A percentile compares a stretch with the other conserved stretches of the same genome.
Conservation (phyloP, 805 yeast species). For the Maudiozyma saulgeensis region DNA sequence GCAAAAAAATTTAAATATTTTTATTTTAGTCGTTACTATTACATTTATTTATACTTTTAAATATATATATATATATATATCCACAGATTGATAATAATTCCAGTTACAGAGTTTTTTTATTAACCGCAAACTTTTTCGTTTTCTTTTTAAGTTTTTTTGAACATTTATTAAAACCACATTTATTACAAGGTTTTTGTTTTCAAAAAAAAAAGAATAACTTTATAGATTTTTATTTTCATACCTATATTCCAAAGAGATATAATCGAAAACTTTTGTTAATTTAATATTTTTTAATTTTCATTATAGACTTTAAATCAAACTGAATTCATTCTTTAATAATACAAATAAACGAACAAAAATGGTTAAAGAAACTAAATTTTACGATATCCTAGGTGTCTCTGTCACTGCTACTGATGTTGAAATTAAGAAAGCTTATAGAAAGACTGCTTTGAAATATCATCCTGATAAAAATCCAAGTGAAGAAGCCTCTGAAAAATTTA, state of each 20-base stretch:
- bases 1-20: too few species aligned
- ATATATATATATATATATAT: too few species aligned
- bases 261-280: not conserved
- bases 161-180: too few species aligned
- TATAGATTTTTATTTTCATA: not conserved
- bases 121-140: too few species aligned
- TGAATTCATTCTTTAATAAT: not conserved
- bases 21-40: too few species aligned
- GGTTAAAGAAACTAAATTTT: slow-evolving; percentile 75
- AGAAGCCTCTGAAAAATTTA: slow-evolving; percentile 92
- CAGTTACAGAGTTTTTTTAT: too few species aligned
- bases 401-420: slow-evolving; percentile 60
- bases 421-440: slow-evolving; percentile 75
- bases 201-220: too few species aligned
- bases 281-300: not conserved
- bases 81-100: too few species aligned
- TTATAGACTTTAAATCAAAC: not conserved
- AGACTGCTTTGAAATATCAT: slow-evolving; percentile 70
- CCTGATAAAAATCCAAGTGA: slow-evolving; percentile 73
- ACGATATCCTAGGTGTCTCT: slow-evolving; percentile 64
- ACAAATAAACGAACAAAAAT: slow-evolving; percentile 31
- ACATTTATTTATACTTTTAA: too few species aligned
- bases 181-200: too few species aligned
- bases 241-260: not conserved
- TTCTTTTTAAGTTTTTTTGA: too few species aligned